Base-by-base conservation (phyloP, 805 yeast species). In the Hanseniaspora singularis region DNA sequence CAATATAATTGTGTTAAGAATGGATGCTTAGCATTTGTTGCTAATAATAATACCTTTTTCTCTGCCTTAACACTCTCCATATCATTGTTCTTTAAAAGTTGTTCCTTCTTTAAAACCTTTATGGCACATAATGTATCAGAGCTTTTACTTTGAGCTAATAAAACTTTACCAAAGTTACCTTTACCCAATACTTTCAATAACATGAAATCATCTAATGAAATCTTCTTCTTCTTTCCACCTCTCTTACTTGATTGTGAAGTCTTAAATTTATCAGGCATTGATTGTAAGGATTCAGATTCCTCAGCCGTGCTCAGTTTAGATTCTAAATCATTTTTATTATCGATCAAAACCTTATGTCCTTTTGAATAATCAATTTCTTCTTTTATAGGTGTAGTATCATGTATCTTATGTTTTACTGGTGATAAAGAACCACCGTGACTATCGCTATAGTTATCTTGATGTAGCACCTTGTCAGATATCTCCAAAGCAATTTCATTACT, bases 141-240 rank as follows among this genome's bases (percentile, higher is more conserved):
- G 64, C 92, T 98, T 56, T 84, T 85, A 65, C 92, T 92, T 53
- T 87, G 79, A 34, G 92, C 98, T 64, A 92, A 98, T 97, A 92
- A 92, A 46, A 92, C 98, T 65, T 92, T 92, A 45, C 98, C 98
- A 62, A 92, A 92, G 10, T 96, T 87, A 7, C 98, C 98, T 62
- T 92, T 92, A 31, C 98, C 98, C 47, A 92, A 86, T 19, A 92
- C 98, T 64, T 92, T 92, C 54, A 92, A 71, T 44, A 92, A 67
- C 56, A 87, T 95, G 64, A 92, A 89, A 59, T 89, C 96, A 49
- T 87, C 95, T 54, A 92, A 86, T 1, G 86, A 49, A 92, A 98
- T 61, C 92, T 92, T 65, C 99, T 79, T 81, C 57, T 81, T 76
- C 54, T 85, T 77, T 54, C 69, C 59, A 3, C 32, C 16, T 18